Base-by-base conservation (phyloP, 441 rosid species). In the Arabidopsis lyrata region DNA sequence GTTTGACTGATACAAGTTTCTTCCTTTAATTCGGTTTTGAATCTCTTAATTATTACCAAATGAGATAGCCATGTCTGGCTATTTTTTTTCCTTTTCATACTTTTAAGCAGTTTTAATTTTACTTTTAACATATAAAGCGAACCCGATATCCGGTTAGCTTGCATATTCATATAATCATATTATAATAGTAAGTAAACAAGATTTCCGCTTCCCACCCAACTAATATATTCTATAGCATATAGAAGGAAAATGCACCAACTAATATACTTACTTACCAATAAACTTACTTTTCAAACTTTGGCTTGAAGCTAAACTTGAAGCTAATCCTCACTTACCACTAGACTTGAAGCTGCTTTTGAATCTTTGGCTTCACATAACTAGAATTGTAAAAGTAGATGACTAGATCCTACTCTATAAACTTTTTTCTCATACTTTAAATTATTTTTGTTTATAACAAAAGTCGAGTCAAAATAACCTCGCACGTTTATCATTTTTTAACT, bases 261-360 rank as follows among this genome's bases (percentile, higher is more conserved):
- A 74, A 39, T 52, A 39, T 53, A 36, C 39, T 41, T 38, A 15
- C 48, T 59, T 73, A 57, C 66, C 61, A 74, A 20, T 9, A 52
- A 18, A 45, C 53, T 68, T 22, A 54, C 70, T 35, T 69, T 69
- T 5, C 2, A 60, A 68, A 67, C 63, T 74, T 66, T 67, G 22
- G 63, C 64, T 42, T 75, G 61, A 74, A 35, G 9, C 47, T 7
- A 42, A 1, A 16, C n/a, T 4, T 57, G 7, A 34, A 15, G 20
- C 41, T 52, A 67, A 29, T 61, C 39, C 12, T 32, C 47, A 12
- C 49, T 52, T 73, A 48, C 60, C 60, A 66, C 36, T 10, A 50
- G 41, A 35, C 44, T 68, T 53, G 59, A 22, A 41, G 35, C 66
- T 41, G 45, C 75, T 61, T 69, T 75, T 6, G 3, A 62, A 54